Evolutionary conservation across 371 early-diverging fungal genomes (phyloP).

Genomic region (Haplosporangium sp.): DNA sequence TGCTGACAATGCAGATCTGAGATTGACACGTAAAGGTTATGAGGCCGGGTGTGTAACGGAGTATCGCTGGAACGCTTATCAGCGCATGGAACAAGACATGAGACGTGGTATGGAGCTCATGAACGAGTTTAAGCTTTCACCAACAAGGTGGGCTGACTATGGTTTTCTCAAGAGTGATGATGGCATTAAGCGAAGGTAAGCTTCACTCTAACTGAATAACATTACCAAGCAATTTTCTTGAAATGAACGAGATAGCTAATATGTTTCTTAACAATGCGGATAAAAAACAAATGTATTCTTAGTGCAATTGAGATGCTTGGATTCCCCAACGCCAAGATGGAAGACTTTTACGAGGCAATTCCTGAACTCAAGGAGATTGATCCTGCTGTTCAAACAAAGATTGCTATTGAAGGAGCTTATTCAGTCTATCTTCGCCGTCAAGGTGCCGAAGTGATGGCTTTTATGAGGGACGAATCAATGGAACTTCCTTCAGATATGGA

Average conservation of each 20-base stretch:
- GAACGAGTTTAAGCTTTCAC: conserved; percentile 59
- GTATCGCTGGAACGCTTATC: conserved; percentile 62
- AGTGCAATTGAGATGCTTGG: conserved; percentile 70
- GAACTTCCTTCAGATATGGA: conserved; percentile 74
- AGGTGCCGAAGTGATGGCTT: conserved; percentile 67
- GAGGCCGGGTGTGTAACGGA: conserved; percentile 65
- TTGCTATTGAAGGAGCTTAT: conserved; percentile 76
- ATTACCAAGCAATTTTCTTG: neutral
- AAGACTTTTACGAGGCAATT: conserved; percentile 59
- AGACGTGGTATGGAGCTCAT: conserved; percentile 58
- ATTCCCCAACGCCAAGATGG: conserved; percentile 61
- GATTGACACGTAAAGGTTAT: conserved; percentile 76
- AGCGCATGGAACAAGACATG: conserved; percentile 55
- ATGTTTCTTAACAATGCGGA: neutral
- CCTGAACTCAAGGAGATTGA: conserved; percentile 64
- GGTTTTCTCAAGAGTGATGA: conserved; percentile 63
- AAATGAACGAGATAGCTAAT: neutral
- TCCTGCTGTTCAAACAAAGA: conserved; percentile 58
- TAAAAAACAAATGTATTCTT: neutral
- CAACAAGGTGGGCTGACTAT: conserved; percentile 64
- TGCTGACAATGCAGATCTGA: conserved; percentile 86
- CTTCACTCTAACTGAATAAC: neutral
- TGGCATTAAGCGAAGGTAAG: conserved; percentile 67
- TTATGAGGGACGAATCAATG: conserved; percentile 78
- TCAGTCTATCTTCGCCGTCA: conserved; percentile 79